Percentiles rank a stretch among this genome's conserved stretches.
Conservation (phyloP, 768 basidiomycete species). For the Lactarius trivialis region DNA sequence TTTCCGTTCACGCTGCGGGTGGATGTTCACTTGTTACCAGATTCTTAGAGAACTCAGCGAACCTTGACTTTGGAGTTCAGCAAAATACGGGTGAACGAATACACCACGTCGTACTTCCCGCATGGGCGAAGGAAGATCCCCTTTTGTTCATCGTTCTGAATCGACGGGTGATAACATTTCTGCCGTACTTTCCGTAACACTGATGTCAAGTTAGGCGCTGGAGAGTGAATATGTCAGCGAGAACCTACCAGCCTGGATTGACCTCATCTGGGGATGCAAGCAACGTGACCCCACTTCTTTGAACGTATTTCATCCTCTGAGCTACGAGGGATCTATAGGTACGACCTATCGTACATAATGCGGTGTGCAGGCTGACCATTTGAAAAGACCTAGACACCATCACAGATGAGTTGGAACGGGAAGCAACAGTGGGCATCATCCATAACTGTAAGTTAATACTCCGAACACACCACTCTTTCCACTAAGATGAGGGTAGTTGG, state of each 20-base stretch:
- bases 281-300: slow-evolving; percentile 70
- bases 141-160: slow-evolving; percentile 75
- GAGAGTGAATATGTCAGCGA: slow-evolving; percentile 86
- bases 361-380: neutral
- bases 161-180: slow-evolving; percentile 36
- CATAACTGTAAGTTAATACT: slow-evolving; percentile 70
- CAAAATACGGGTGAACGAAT: slow-evolving; percentile 73
- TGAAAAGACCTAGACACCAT: slow-evolving; percentile 75
- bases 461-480: neutral
- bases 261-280: slow-evolving; percentile 86
- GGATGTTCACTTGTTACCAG: slow-evolving; percentile 33
- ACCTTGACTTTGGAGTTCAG: slow-evolving; percentile 72
- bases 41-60: slow-evolving; percentile 74
- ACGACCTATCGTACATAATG: slow-evolving; percentile 2
- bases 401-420: slow-evolving; percentile 77
- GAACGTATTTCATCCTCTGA: slow-evolving; percentile 90
- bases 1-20: neutral
- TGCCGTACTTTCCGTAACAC: neutral
- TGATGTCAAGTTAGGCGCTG: slow-evolving; percentile 48
- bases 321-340: slow-evolving; percentile 89
- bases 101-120: slow-evolving; percentile 81
- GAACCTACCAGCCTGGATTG: slow-evolving; percentile 84
- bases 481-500: slow-evolving; percentile 49
- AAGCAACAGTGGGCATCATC: slow-evolving; percentile 91
- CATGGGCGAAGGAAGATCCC: slow-evolving; percentile 84